Evolutionary conservation across 805 yeast species (phyloP).

Genomic region (Hanseniaspora meyeri): DNA sequence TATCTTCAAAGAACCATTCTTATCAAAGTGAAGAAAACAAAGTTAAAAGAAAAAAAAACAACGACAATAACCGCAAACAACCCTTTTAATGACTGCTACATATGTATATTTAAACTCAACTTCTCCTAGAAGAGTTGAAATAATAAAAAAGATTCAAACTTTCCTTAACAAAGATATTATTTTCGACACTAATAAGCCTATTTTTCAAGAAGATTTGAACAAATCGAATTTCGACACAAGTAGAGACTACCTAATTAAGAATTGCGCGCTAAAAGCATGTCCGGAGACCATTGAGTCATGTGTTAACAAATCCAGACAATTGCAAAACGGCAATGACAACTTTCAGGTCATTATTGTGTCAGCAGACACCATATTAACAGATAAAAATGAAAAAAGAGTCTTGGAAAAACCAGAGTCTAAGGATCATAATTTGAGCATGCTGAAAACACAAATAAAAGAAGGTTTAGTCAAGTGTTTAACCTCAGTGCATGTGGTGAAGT

Average conservation of each 20-base stretch:
- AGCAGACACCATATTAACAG: constrained; percentile 69
- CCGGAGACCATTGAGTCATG: neutral
- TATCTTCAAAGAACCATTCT: too few species aligned
- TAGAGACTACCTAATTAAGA: constrained; percentile 15
- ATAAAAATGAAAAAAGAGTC: constrained; percentile 40
- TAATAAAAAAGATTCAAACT: constrained; percentile 46
- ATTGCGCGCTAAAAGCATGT: neutral
- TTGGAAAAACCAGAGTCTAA: constrained; percentile 69
- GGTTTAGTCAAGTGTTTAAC: constrained; percentile 5
- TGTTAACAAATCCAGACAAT: neutral
- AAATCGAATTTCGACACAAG: constrained; percentile 29
- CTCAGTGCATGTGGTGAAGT: neutral
- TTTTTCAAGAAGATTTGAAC: constrained; percentile 64
- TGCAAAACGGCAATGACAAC: neutral
- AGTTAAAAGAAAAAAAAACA: neutral
- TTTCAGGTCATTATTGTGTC: constrained; percentile 33
- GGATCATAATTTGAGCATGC: constrained; percentile 29
- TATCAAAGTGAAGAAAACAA: too few species aligned
- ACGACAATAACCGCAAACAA: neutral
- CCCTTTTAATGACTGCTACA: constrained; percentile 17
- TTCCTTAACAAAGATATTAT: constrained; percentile 24
- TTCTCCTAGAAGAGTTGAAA: constrained; percentile 69
- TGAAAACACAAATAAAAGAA: neutral
- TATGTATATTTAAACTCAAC: constrained; percentile 63
- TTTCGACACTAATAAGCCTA: constrained; percentile 42